Base-by-base conservation (phyloP, 768 basidiomycete species). In the Termitomyces sp. region DNA sequence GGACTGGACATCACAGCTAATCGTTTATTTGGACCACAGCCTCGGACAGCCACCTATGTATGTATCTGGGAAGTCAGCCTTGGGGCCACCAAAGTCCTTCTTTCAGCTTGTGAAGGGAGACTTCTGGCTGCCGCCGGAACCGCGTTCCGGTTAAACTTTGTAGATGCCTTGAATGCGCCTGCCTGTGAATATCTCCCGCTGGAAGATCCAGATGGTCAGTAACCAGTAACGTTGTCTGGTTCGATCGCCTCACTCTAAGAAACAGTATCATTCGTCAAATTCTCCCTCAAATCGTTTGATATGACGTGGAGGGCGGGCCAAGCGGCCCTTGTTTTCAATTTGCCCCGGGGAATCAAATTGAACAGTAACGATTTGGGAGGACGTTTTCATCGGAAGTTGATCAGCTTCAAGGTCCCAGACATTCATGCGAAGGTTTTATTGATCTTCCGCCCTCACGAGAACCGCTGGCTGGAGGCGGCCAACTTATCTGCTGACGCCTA, bases 31-130 rank as follows among this genome's bases (percentile, higher is more conserved):
- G 96, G 96, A 8, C 91, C 92, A 13, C 84, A 86, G 57, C 96
- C 96, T 7, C 81, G 83, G 3, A 90, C 90, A 0, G 72, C 89
- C 2, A 87, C 93, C 1, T 98, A 98, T 65, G 75, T 96, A 5
- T 98, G 95, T 67, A 81, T 97, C 14, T 98, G 96, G 96, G 93
- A 96, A 65, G 81, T 95, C 46, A 73, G 73, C n/a, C 36, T 94
- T 18, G 92, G 92, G 6, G 67, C 76, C 34, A 66, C 91, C 47
- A 86, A 83, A 64, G 78, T 78, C 0, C 65, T 78, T 26, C 59
- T 87, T 20, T 80, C 86, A 2, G 82, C 86, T 8, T 67, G 71
- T 16, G 81, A 92, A 61, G 73, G 73, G 5, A 72, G 75, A 59
- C 62, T 80, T 16, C 63, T 94, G 13, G 68, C 71, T 9, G 77